Evolutionary conservation across 352 stramenopile species (phyloP).

Genomic region (Globisporangium solare): DNA sequence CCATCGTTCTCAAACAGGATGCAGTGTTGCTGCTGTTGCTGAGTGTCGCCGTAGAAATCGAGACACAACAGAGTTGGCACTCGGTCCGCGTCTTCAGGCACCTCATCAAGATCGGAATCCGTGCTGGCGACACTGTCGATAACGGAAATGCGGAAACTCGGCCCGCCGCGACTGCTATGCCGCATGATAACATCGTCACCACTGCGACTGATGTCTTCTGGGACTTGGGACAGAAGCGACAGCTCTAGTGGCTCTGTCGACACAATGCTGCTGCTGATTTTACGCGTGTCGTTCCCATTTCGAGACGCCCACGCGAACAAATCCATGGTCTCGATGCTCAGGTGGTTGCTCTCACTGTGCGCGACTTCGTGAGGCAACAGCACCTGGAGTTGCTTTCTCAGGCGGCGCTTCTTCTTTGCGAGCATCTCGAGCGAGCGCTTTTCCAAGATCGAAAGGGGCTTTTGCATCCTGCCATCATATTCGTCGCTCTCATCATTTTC

Average conservation of each 20-base stretch:
- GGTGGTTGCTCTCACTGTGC: conserved; percentile 33
- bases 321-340: conserved; percentile 53
- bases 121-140: background rate
- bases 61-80: conserved; percentile 19
- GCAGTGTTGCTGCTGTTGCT: conserved; percentile 31
- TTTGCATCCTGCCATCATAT: conserved; percentile 3
- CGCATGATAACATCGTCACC: too few species aligned
- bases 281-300: background rate
- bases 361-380: conserved; percentile 66
- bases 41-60: conserved; percentile 40
- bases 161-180: background rate
- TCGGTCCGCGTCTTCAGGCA: too few species aligned
- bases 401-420: conserved; percentile 49
- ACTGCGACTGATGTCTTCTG: background rate
- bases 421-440: conserved; percentile 51
- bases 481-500: conserved; percentile 9
- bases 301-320: conserved; percentile 68
- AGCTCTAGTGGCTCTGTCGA: background rate
- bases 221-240: background rate
- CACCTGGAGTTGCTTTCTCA: conserved; percentile 64
- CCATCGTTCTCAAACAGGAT: conserved; percentile 48
- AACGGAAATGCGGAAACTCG: conserved; percentile 2
- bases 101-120: too few species aligned
- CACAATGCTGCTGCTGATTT: conserved; percentile 3
- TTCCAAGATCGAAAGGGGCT: conserved; percentile 39